Evolutionary conservation across 192 early-diverging fungal genomes (phyloP), one percentile per base, ranked within the genome.

Genomic region (Coemansia sp.): DNA sequence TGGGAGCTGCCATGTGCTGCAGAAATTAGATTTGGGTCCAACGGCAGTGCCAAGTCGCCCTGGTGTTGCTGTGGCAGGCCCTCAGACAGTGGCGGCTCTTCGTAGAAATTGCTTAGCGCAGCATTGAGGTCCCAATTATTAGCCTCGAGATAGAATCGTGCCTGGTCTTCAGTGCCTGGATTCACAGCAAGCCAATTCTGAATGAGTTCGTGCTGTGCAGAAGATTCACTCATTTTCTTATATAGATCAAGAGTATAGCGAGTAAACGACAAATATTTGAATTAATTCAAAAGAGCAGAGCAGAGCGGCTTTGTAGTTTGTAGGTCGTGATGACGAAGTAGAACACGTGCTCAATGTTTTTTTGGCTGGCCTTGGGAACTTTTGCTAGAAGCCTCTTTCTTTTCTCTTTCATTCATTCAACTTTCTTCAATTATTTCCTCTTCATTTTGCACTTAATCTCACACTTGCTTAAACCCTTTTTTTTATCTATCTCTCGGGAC

Each of bases 111-210:
- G 73, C 86, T 87, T 38, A 89, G 68, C 1, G 91, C 92, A 5
- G 85, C 81, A 64, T 91, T 84, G 36, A 95, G 62, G 81, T 95
- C 87, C 93, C 93, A 93, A 61, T 91, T 89, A 80, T 87, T 88
- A 24, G 88, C 89, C 73, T 92, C 91, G 9, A 93, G 82, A 62
- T 88, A 93, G 75, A 93, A 93, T 34, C 83, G 74, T 12, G 92
- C 92, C 75, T 89, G 85, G 33, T 86, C 78, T 20, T 84, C 83
- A 13, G 85, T 73, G 58, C 85, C 80, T 2, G 80, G 76, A 34
- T 85, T 88, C 65, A 91, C 80, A 11, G 68, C 76, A 2, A 86
- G 78, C 85, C 90, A 92, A 57, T 87, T 71, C 22, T 75, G 77
- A 75, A 91, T 87, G 62, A 90, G 83, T 65, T 87, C 83, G 41